Evolutionary conservation across 2,329 filamentous ascomycete genomes (phyloP), one percentile per base, ranked within the genome.

Genomic region (Epichloe gansuensis): DNA sequence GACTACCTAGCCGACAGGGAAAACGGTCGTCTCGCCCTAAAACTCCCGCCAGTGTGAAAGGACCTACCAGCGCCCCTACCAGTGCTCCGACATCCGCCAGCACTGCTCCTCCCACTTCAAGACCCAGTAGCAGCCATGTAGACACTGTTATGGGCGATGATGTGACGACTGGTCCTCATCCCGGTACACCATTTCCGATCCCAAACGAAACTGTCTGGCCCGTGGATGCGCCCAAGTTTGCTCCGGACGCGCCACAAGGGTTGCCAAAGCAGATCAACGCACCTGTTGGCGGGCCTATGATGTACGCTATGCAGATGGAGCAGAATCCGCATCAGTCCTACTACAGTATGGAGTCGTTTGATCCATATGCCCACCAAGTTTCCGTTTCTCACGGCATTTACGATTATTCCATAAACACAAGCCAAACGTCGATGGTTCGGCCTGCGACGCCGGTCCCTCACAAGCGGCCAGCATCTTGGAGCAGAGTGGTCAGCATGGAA

Each of bases 111-210:
- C 42, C 43, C 12, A 39, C 40, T n/a, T 41, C 47, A 21, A 38
- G 13, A n/a, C 39, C 43, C 35, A 25, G 36, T 21, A 40, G 44
- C 34, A 40, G 47, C n/a, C 49, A 38, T 38, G 60, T 59, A 5
- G 60, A 61, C 45, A 61, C 63, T 0, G 59, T 66, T 55, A 68
- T 70, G 59, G 59, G 56, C 15, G 66, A 69, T 47, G 66, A 69
- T 47, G 52, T 58, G 39, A 59, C 61, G 31, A 55, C 58, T 48
- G 68, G 67, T 3, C 69, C 65, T 54, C 69, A 71, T 54, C 69
- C 69, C 1, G 69, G 68, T 48, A 71, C 69, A 11, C 68, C 68
- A 4, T 68, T 68, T 56, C 63, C 63, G 3, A 70, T 71, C 44
- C 69, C 69, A 15, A 66, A 65, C 50, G 68, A 69, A 53, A 59